Evolutionary conservation across 1,284 basidiomycete genomes (phyloP), one percentile per base, ranked within the genome.

Genomic region (Puccinia sorghi): DNA sequence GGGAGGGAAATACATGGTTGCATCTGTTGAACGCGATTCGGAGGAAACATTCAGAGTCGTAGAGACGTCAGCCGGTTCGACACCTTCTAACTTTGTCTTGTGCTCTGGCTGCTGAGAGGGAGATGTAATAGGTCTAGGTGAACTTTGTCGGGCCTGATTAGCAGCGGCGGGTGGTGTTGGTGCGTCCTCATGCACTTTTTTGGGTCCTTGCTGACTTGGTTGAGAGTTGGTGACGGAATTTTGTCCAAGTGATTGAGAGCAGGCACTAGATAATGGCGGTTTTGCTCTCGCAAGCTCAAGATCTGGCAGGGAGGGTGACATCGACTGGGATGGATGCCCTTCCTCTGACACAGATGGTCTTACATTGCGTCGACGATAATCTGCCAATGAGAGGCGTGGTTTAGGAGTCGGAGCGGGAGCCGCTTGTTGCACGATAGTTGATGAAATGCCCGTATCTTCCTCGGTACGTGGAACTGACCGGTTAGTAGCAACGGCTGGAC

Each of bases 1-100:
- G 17, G 74, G 74, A 48, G 74, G 74, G n/a, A 77, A 77, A 43
- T 77, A 77, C 48, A 77, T 69, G 39, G 52, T 56, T 37, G 64
- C 43, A 41, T 41, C 50, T 17, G 39, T 27, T 13, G 17, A 17
- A 41, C 37, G 39, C 43, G 52, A 52, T 27, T 27, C 66, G 20
- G 54, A 46, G 22, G 39, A 8, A 39, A 15, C 50, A 48, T 41
- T 54, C 37, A 54, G 22, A 41, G 57, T 25, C 39, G 11, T 9
- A 54, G 25, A 59, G 13, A n/a, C 22, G 3, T 59, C 52, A 46
- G 64, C n/a, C 15, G 27, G 22, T 59, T 64, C 22, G 25, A 32
- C 41, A 20, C 13, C 43, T 15, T 25, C 17, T 8, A 27, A 20
- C 8, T 50, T 48, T 25, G 41, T 27, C n/a, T 48, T 48, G 39